Conservation (phyloP, 768 basidiomycete species). For the Chiua virens region DNA sequence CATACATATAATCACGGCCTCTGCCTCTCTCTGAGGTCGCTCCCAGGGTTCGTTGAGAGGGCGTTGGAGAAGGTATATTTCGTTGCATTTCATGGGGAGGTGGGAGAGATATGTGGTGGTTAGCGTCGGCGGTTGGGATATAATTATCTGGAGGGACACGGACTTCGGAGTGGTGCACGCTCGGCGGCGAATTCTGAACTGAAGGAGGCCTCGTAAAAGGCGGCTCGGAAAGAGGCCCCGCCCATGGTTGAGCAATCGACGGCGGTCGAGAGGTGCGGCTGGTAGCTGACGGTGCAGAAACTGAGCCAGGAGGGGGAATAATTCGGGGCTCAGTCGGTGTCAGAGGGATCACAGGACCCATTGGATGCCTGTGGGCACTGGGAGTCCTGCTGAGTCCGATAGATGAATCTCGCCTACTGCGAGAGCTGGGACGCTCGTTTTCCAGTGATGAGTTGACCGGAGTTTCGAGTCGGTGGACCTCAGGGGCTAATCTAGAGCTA, state of each 20-base stretch:
- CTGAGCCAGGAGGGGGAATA: constrained; percentile 2
- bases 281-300: constrained; percentile 6
- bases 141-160: constrained; percentile 47
- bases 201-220: constrained; percentile 16
- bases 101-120: constrained; percentile 44
- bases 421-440: constrained; percentile 17
- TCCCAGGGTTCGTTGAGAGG: constrained; percentile 24
- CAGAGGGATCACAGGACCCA: constrained; percentile 9
- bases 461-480: constrained; percentile 27
- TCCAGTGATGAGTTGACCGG: constrained; percentile 17
- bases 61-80: constrained; percentile 27
- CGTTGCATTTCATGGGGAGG: constrained; percentile 49
- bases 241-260: constrained; percentile 19
- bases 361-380: constrained; percentile 9
- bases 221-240: constrained; percentile 8
- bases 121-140: constrained; percentile 44
- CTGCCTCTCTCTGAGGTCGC: constrained; percentile 19
- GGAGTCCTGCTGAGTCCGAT: constrained; percentile 14
- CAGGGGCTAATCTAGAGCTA: constrained; percentile 17
- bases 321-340: constrained; percentile 14
- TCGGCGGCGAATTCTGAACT: constrained; percentile 19
- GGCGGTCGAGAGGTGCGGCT: constrained; percentile 20
- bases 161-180: constrained; percentile 17
- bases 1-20: constrained; percentile 25
- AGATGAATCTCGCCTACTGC: constrained; percentile 16